A percentile compares a stretch with the other conserved stretches of the same genome.
These are phyloP conservation scores for Mycena amicta DNA, from an alignment of 768 basidiomycete species.

Conservation along the genomic window DNA sequence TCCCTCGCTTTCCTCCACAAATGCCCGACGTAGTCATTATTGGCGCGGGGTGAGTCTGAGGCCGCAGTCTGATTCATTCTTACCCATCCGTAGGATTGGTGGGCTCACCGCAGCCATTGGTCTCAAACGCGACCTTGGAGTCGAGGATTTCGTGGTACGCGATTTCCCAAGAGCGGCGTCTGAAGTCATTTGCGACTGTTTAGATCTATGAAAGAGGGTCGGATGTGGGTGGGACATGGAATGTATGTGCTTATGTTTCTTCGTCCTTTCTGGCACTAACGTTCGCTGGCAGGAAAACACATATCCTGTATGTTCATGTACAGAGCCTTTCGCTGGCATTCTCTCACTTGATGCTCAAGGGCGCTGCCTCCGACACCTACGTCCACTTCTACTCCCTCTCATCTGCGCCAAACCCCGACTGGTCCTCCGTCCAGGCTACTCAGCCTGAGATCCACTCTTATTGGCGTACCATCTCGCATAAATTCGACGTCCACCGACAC, in stretches of 20 bases:
- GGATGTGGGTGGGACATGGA: background rate
- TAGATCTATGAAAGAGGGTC: background rate
- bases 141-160: background rate
- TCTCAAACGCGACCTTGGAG: background rate
- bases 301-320: constrained; percentile 41
- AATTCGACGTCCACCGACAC: constrained; percentile 42
- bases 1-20: too few relatives aligned
- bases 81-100: too few relatives aligned
- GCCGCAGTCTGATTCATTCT: too few relatives aligned
- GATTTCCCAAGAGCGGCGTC: background rate
- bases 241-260: too few relatives aligned
- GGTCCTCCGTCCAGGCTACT: constrained; percentile 41
- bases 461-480: constrained; percentile 41
- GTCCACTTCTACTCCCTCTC: constrained; percentile 49
- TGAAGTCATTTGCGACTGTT: background rate
- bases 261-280: too few relatives aligned
- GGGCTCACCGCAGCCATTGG: background rate
- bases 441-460: constrained; percentile 48
- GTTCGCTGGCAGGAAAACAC: constrained; percentile 36
- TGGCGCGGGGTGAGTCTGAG: too few relatives aligned
- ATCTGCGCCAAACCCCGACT: constrained; percentile 46
- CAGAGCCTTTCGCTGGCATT: too few relatives aligned
- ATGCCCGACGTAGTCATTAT: too few relatives aligned
- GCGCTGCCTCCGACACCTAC: constrained; percentile 44
- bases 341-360: too few relatives aligned